phyloP scores from a whole-genome alignment of 2,329 filamentous ascomycete genomes.

The Emericellopsis atlantica region DNA sequence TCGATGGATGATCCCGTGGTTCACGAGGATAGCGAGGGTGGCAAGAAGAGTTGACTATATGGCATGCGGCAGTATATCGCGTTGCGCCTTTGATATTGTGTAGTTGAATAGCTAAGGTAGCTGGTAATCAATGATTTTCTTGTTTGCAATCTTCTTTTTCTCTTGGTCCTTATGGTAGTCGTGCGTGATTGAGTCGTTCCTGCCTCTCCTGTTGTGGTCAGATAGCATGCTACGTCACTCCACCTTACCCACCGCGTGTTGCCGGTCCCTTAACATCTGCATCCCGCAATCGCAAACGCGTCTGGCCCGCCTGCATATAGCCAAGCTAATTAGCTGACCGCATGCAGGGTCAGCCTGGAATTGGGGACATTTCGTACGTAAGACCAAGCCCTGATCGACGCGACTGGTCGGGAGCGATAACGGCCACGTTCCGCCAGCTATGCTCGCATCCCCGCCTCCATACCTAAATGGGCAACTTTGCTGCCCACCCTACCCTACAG shows the following conservation, averaged over 20 bases:
- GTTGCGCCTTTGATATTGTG: not conserved
- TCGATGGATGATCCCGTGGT: constrained; percentile 5
- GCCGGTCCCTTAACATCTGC: not conserved
- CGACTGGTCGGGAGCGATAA: not conserved
- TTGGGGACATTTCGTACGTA: not conserved
- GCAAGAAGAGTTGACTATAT: not conserved
- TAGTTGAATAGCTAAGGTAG: not conserved
- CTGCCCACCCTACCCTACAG: not conserved
- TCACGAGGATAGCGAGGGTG: not conserved
- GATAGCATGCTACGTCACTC: not conserved
- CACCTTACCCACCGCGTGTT: not conserved
- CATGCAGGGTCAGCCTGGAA: not conserved
- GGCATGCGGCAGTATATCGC: not conserved
- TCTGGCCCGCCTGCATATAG: not conserved
- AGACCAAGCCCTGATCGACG: not conserved
- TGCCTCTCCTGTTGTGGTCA: not conserved
- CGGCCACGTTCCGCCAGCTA: not conserved
- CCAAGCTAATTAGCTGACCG: not conserved
- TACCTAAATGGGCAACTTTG: not conserved
- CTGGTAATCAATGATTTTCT: not conserved
- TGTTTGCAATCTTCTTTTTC: not conserved
- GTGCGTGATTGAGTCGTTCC: not conserved
- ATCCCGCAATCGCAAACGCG: not conserved
- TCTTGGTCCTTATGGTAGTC: not conserved
- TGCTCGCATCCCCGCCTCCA: not conserved